These are phyloP conservation scores for Saccharomyces hybrid DNA, from an alignment of 1,139 yeast genomes.

Conservation along the genomic window DNA sequence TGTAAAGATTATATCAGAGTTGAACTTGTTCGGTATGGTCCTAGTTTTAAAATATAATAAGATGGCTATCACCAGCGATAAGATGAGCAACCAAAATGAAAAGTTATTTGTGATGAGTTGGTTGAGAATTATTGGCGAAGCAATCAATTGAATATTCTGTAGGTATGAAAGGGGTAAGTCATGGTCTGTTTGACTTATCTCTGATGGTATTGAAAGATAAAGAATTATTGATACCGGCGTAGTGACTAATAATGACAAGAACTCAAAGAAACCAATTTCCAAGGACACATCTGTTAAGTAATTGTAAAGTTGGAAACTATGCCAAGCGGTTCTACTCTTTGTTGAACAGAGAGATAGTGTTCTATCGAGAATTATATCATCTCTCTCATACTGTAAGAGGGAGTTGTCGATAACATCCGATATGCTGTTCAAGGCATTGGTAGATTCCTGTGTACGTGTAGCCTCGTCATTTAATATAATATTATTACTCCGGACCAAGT, in stretches of 20 bases:
- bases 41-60: background rate
- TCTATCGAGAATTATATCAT: background rate
- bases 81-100: conserved; percentile 4
- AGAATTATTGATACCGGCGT: conserved; percentile 14
- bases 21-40: conserved; percentile 7
- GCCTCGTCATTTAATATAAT: background rate
- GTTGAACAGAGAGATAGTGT: background rate
- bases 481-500: background rate
- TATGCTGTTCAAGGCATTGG: background rate
- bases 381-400: background rate
- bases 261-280: conserved; percentile 12
- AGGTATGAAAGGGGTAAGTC: background rate
- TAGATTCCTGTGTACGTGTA: background rate
- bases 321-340: background rate
- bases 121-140: conserved; percentile 5
- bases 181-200: conserved; percentile 1
- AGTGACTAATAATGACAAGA: conserved; percentile 12
- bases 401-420: background rate
- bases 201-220: conserved; percentile 13
- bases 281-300: conserved; percentile 6
- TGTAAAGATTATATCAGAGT: conserved; percentile 35
- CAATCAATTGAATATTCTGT: conserved; percentile 3
- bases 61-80: background rate
- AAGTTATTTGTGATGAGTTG: conserved; percentile 1
- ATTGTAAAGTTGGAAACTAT: conserved; percentile 4